Conservation (phyloP, 805 yeast genomes). For the Ogataea corticis region DNA sequence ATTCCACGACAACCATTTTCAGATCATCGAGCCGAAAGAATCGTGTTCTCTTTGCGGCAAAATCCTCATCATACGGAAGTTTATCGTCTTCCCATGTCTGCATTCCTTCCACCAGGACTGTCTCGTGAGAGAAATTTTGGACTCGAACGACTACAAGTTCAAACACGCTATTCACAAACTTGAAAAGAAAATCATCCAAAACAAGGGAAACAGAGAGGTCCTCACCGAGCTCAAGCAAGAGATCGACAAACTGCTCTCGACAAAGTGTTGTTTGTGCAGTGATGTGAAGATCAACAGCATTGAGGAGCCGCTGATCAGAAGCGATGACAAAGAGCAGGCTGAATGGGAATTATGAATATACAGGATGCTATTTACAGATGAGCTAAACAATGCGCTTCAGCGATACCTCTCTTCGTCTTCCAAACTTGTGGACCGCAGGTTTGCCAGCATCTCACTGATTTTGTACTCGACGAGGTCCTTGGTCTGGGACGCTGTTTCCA, state of each 20-base stretch:
- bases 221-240: slow-evolving; percentile 40
- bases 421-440: slow-evolving; percentile 23
- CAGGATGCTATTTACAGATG: background rate
- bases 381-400: background rate
- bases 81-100: slow-evolving; percentile 82
- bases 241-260: slow-evolving; percentile 58
- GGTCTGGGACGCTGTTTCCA: slow-evolving; percentile 69
- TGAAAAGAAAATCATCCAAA: slow-evolving; percentile 43
- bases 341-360: slow-evolving; percentile 48
- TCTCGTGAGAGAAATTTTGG: slow-evolving; percentile 58
- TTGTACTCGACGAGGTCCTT: slow-evolving; percentile 67
- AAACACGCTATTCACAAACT: slow-evolving; percentile 61
- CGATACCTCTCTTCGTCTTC: no score
- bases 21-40: slow-evolving; percentile 78
- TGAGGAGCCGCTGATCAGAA: slow-evolving; percentile 59
- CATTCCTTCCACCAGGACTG: slow-evolving; percentile 92
- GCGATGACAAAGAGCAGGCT: slow-evolving; percentile 39
- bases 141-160: slow-evolving; percentile 65
- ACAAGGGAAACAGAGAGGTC: slow-evolving; percentile 34
- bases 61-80: slow-evolving; percentile 69
- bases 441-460: slow-evolving; percentile 50
- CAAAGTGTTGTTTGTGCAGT: slow-evolving; percentile 75
- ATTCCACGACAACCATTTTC: slow-evolving; percentile 52
- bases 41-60: slow-evolving; percentile 74
- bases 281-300: slow-evolving; percentile 68